Conservation (phyloP, 257 asterid species). For the Ocimum tenuiflorum region DNA sequence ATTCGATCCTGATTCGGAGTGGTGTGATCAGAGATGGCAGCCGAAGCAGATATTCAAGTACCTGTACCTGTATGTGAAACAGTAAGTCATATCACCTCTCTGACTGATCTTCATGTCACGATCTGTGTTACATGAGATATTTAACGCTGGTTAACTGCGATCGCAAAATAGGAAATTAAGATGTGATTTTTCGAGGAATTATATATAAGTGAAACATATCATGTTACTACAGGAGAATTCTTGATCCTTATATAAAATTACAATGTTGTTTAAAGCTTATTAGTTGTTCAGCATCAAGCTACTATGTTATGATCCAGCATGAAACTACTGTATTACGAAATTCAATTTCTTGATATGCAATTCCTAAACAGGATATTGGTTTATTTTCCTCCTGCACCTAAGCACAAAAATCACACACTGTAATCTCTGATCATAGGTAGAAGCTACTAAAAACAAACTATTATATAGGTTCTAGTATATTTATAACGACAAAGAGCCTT, state of each 20-base stretch:
- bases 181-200: background rate
- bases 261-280: background rate
- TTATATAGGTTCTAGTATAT: background rate
- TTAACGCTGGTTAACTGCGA: background rate
- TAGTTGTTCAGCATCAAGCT: background rate
- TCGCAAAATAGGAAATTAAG: background rate
- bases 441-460: background rate
- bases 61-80: slow-evolving; percentile 24
- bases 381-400: too few relatives aligned
- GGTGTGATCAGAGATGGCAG: slow-evolving; percentile 31
- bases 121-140: background rate
- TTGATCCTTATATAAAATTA: background rate
- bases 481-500: background rate
- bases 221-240: background rate
- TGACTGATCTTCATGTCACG: background rate
- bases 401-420: too few relatives aligned
- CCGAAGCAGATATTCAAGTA: slow-evolving; percentile 32
- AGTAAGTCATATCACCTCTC: slow-evolving; percentile 28
- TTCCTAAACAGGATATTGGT: background rate
- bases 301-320: background rate
- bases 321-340: too few relatives aligned
- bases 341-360: slow-evolving; percentile 1
- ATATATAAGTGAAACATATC: background rate
- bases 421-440: slow-evolving; percentile 9
- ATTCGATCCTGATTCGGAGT: slow-evolving; percentile 15